Evolutionary conservation across 2,329 filamentous ascomycete species (phyloP).

Genomic region (Hypocreales sp.): DNA sequence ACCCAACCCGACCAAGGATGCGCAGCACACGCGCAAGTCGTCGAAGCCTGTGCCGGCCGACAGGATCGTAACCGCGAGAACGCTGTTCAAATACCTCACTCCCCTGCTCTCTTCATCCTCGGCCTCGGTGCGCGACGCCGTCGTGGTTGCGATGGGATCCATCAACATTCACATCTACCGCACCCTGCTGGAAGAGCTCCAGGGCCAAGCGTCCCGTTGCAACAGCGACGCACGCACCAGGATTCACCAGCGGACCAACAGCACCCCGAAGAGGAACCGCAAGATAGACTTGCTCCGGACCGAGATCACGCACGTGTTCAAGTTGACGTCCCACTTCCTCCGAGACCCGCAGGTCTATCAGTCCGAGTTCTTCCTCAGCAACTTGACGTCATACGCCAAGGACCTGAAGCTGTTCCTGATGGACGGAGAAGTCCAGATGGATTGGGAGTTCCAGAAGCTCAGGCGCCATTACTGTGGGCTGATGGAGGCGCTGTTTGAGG

Average conservation of each 20-base stretch:
- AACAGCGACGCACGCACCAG: conserved; percentile 78
- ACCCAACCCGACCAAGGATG: conserved; percentile 27
- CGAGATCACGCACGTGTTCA: conserved; percentile 92
- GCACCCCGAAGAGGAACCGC: conserved; percentile 64
- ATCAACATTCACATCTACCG: conserved; percentile 92
- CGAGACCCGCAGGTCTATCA: conserved; percentile 63
- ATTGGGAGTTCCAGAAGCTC: conserved; percentile 86
- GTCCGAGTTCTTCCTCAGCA: conserved; percentile 82
- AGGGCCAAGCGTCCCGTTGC: conserved; percentile 71
- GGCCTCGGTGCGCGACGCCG: conserved; percentile 70
- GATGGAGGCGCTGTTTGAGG: conserved; percentile 84
- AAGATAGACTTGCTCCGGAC: conserved; percentile 79
- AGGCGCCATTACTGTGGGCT: conserved; percentile 88
- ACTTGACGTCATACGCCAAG: conserved; percentile 77
- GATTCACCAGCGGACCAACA: conserved; percentile 74
- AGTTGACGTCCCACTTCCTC: conserved; percentile 80
- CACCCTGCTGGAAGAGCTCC: conserved; percentile 76
- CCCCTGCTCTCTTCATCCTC: conserved; percentile 72
- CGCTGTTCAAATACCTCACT: conserved; percentile 82
- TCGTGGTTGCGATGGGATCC: conserved; percentile 81
- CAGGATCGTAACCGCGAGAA: conserved; percentile 75
- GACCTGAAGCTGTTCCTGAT: conserved; percentile 90
- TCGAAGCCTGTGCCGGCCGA: conserved; percentile 54
- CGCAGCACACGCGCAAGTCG: conserved; percentile 66
- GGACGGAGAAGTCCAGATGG: conserved; percentile 85